Evolutionary conservation across 805 yeast genomes (phyloP), one percentile per base, ranked within the genome.

Genomic region (Komagataella mondaviorum): DNA sequence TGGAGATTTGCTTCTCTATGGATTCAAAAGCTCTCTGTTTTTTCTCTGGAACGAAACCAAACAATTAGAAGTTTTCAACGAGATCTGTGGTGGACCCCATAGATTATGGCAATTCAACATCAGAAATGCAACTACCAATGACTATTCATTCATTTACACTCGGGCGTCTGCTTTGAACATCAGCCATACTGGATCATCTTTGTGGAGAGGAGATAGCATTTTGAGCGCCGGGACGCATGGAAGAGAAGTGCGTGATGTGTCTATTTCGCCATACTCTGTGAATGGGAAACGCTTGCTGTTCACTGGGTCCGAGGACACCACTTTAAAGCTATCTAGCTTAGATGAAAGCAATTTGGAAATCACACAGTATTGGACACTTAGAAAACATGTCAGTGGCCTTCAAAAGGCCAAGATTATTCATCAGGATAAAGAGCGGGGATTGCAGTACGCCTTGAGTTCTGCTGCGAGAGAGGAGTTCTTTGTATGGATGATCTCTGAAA

Each of bases 221-320:
- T 59, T 83, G 23, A 69, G 69, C 43, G 67, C 72, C 7, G 96
- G 97, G 0, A 73, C 88, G 1, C 98, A 93, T 64, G 99, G 99
- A 0, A 75, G 98, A 55, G 99, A 93, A 64, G 78, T 91, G 5
- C 73, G 99, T 57, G 86, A 81, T 52, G 70, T 90, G 14, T 73
- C 85, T 1, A 71, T 83, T n/a, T 71, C 77, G 6, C 66, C 75
- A 0, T 66, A 66, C 0, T 66, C 67, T 6, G 23, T 45, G 23
- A 30, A 30, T 14, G n/a, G 39, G 5, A 16, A 20, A 45, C 63
- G 65, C 17, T 58, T 85, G 3, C 60, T 88, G 18, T 75, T 87
- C 36, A 80, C 91, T 4, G 98, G 88, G 4, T 82, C 96, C 0
- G 99, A 93, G 63, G 99, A 93, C 61, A 85, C 97, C 0, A 76